Evolutionary conservation across 768 basidiomycete species (phyloP), one percentile per base, ranked within the genome.

Genomic region (Suillus occidentalis): DNA sequence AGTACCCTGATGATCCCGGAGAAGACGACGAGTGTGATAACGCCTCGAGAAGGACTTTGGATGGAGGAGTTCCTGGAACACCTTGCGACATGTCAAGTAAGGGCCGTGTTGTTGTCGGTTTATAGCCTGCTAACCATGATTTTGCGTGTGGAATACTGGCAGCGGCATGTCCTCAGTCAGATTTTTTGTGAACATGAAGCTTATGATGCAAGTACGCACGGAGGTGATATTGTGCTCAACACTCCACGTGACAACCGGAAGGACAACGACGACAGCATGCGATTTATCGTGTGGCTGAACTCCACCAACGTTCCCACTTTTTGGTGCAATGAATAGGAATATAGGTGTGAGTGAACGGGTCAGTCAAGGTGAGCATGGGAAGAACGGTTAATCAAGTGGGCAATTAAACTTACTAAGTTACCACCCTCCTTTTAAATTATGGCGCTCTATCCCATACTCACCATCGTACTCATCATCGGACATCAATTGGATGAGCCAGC

Each of bases 51-150:
- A 92, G 75, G 1, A 71, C 59, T 2, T 77, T 71, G 3, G 88
- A 85, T 0, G 93, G 92, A 0, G 88, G 85, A 0, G 78, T 79
- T 6, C 88, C 87, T 0, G 93, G 93, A 0, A 87, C 86, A 47
- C 93, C 89, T 75, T 93, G 91, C 1, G 89, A 88, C 80, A 92
- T 87, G 69, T 86, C 83, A n/a, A 93, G 80, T 2, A 92, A 76
- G 0, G 85, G 87, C 10, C 80, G 78, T 28, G 65, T 70, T 0
- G 78, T 71, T 0, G 82, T 81, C 0, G 81, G 70, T 6, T 67
- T 68, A 72, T 86, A 88, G 14, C 75, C 69, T 25, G 71, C 67
- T 0, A 79, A 84, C 89, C 88, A 90, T 77, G 80, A 77, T 62
- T 85, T 83, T 18, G 86, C 88, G 40, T 78, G 78, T 1, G 87